Conservation (phyloP, 805 yeast species). For the Metschnikowia matae region DNA sequence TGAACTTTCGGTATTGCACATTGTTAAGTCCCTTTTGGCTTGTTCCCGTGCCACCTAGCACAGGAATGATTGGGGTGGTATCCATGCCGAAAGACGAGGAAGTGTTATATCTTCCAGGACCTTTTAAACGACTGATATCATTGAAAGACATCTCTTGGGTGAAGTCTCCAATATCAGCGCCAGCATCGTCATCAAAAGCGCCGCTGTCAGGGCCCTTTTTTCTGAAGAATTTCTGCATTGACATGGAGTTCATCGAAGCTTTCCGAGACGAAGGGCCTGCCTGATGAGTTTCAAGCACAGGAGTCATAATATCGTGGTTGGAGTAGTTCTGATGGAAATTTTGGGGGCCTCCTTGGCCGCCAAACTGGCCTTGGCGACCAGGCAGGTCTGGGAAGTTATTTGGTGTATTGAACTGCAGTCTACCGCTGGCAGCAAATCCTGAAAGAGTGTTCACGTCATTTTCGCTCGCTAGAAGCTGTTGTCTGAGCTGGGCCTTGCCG, state of each 20-base stretch:
- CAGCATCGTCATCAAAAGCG: constrained; percentile 35
- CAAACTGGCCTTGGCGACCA: constrained; percentile 5
- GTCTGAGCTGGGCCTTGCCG: constrained; percentile 26
- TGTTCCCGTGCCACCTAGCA: constrained; percentile 38
- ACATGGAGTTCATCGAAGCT: constrained; percentile 34
- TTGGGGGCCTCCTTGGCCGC: background rate
- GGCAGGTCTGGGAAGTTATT: constrained; percentile 2
- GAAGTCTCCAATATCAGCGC: constrained; percentile 33
- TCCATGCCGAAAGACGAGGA: constrained; percentile 37
- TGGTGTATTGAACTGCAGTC: constrained; percentile 9
- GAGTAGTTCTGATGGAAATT: constrained; percentile 7
- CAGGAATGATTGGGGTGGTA: constrained; percentile 74
- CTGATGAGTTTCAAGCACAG: constrained; percentile 13
- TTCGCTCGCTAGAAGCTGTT: constrained; percentile 31
- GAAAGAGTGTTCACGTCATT: constrained; percentile 23
- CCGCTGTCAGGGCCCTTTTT: constrained; percentile 29
- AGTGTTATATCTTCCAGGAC: constrained; percentile 56
- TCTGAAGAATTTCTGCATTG: constrained; percentile 41
- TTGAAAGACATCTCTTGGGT: constrained; percentile 50
- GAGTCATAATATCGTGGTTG: constrained; percentile 28
- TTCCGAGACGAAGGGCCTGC: constrained; percentile 22
- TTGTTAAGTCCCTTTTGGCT: constrained; percentile 37
- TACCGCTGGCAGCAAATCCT: constrained; percentile 13
- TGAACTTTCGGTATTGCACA: constrained; percentile 63
- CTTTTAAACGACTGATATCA: constrained; percentile 60